Evolutionary conservation across 1,284 basidiomycete species (phyloP).

Genomic region (Chalciporus sp.): DNA sequence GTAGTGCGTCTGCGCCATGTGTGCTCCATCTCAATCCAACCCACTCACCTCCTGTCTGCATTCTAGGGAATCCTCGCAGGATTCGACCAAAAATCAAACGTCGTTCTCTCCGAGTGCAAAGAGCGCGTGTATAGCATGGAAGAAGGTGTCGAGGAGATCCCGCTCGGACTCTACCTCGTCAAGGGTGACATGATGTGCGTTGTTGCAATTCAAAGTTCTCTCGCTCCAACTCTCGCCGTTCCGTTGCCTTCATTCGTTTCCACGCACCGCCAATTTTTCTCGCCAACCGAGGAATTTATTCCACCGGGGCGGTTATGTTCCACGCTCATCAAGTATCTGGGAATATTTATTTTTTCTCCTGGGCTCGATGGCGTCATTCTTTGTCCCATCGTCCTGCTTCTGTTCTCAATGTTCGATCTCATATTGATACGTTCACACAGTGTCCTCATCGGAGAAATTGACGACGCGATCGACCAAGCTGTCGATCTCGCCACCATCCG

Average conservation of each 20-base stretch:
- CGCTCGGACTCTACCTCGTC: constrained; percentile 95
- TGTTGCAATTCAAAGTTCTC: background rate
- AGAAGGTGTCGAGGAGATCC: constrained; percentile 92
- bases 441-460: constrained; percentile 89
- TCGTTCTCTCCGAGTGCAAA: constrained; percentile 88
- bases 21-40: constrained; percentile 11
- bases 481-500: constrained; percentile 80
- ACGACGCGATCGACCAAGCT: constrained; percentile 80
- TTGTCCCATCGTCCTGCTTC: background rate
- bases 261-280: background rate
- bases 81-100: constrained; percentile 91
- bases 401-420: background rate
- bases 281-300: background rate
- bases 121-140: constrained; percentile 91
- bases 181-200: constrained; percentile 97
- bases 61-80: constrained; percentile 84
- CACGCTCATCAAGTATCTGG: no score
- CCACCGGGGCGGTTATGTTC: background rate
- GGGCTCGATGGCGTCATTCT: background rate
- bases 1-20: constrained; percentile 47
- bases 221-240: background rate
- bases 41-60: background rate
- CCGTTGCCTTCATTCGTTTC: background rate
- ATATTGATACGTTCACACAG: constrained; percentile 41
- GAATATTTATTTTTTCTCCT: background rate